phyloP scores from a whole-genome alignment of 768 basidiomycete genomes.

The Xerocomellus chrysenteron region DNA sequence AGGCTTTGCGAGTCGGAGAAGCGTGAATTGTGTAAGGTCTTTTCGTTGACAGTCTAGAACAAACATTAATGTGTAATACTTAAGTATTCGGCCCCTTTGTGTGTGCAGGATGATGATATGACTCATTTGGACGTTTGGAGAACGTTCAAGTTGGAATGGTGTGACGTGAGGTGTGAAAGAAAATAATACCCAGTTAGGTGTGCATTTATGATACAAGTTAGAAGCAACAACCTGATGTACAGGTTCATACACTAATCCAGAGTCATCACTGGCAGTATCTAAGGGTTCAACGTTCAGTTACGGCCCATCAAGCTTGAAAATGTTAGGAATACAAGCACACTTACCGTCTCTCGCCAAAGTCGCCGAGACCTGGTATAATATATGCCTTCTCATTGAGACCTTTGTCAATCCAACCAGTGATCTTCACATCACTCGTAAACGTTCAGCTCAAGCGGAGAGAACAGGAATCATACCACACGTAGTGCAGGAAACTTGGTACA shows the following conservation, averaged over 20 bases:
- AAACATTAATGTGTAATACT: background rate
- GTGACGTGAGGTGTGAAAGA: background rate
- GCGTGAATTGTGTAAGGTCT: background rate
- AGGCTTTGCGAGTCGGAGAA: background rate
- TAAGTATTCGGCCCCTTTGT: too few species aligned
- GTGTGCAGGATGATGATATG: background rate
- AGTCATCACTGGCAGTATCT: constrained; percentile 25
- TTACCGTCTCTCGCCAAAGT: constrained; percentile 90
- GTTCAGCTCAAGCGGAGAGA: background rate
- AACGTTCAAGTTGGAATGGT: background rate
- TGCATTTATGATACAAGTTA: background rate
- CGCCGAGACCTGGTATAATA: constrained; percentile 94
- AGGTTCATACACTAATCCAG: background rate
- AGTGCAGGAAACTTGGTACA: constrained; percentile 71
- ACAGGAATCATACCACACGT: constrained; percentile 60
- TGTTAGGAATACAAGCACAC: background rate
- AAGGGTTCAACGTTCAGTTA: background rate
- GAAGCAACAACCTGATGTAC: background rate
- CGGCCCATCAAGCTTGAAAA: background rate
- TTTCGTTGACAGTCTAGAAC: background rate
- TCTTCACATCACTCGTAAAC: constrained; percentile 41
- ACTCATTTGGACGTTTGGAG: background rate
- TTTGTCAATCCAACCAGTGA: constrained; percentile 95
- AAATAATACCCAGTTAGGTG: background rate
- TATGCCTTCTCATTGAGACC: constrained; percentile 89